Percentiles rank a stretch among this genome's conserved stretches.
Conservation (phyloP, 2,329 filamentous ascomycete genomes). For the Cladosporium austrohemisphaericum region DNA sequence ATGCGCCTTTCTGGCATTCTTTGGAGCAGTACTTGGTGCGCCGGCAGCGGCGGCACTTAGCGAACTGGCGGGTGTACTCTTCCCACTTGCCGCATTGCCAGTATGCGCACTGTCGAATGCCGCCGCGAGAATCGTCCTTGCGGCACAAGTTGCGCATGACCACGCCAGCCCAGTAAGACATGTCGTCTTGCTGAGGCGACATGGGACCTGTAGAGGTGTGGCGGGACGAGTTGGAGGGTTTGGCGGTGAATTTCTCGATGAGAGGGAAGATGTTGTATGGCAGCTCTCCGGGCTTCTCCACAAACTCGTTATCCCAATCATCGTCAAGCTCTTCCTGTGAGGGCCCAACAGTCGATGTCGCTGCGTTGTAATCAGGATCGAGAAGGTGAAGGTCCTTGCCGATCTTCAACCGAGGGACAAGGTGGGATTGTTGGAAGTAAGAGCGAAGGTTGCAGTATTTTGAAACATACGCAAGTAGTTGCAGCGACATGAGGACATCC, state of each 20-base stretch:
- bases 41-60: slow-evolving; percentile 92
- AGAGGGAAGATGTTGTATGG: slow-evolving; percentile 84
- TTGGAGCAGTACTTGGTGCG: slow-evolving; percentile 95
- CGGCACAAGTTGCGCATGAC: slow-evolving; percentile 98
- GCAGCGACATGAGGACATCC: slow-evolving; percentile 95
- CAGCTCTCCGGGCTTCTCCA: slow-evolving; percentile 28
- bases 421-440: slow-evolving; percentile 92
- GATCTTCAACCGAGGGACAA: slow-evolving; percentile 88
- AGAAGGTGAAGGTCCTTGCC: slow-evolving; percentile 77
- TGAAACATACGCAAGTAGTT: slow-evolving; percentile 93
- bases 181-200: slow-evolving; percentile 49
- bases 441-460: slow-evolving; percentile 96
- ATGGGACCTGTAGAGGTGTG: slow-evolving; percentile 46
- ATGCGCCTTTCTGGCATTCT: slow-evolving; percentile 97
- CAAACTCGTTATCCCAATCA: slow-evolving; percentile 90
- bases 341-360: slow-evolving; percentile 26
- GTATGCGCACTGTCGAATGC: slow-evolving; percentile 95
- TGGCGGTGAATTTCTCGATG: slow-evolving; percentile 96
- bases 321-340: slow-evolving; percentile 56
- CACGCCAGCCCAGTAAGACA: slow-evolving; percentile 99
- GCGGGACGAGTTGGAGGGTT: slow-evolving; percentile 52
- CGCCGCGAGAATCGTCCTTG: slow-evolving; percentile 91
- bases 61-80: slow-evolving; percentile 92
- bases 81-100: slow-evolving; percentile 99
- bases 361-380: slow-evolving; percentile 61